phyloP scores from a whole-genome alignment of 768 basidiomycete genomes.

The Pisolithus albus region DNA sequence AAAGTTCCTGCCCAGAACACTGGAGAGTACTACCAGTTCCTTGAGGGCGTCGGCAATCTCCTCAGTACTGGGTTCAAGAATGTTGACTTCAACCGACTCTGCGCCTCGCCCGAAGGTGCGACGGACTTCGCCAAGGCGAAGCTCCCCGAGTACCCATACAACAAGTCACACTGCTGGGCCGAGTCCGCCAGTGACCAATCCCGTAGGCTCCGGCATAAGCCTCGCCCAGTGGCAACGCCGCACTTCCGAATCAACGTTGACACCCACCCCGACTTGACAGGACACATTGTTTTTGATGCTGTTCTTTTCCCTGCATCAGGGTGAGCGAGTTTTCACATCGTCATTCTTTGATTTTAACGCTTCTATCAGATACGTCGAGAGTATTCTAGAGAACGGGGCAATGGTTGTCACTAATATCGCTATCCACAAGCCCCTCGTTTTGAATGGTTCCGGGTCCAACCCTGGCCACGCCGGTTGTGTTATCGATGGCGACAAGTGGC shows the following conservation, averaged over 20 bases:
- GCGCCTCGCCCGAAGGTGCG: conserved; percentile 14
- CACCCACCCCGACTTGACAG: conserved; percentile 31
- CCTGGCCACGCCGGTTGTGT: conserved; percentile 20
- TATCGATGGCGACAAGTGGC: conserved; percentile 22
- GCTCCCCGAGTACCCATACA: conserved; percentile 27
- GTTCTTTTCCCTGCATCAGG: conserved; percentile 43
- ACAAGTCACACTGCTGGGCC: conserved; percentile 19
- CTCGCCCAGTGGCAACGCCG: conserved; percentile 31
- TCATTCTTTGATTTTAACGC: conserved; percentile 1
- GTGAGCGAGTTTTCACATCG: conserved; percentile 23
- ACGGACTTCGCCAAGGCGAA: conserved; percentile 18
- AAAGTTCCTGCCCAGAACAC: conserved; percentile 26
- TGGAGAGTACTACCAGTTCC: conserved; percentile 27
- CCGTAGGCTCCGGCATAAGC: conserved; percentile 18
- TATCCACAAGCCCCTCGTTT: conserved; percentile 26
- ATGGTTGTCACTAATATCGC: conserved; percentile 22
- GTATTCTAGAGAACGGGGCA: conserved; percentile 28
- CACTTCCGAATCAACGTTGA: conserved; percentile 31
- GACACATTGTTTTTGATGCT: conserved; percentile 40
- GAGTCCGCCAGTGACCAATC: conserved; percentile 22
- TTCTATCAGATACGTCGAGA: conserved; percentile 19
- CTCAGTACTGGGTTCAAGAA: conserved; percentile 24
- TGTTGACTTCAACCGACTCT: conserved; percentile 24
- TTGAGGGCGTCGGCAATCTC: conserved; percentile 28
- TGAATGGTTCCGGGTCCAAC: conserved; percentile 6